Percentiles rank a stretch among this genome's conserved stretches.
These are phyloP conservation scores for Nitzschia sp. DNA, from an alignment of 108 stramenopile species.

Conservation along the genomic window DNA sequence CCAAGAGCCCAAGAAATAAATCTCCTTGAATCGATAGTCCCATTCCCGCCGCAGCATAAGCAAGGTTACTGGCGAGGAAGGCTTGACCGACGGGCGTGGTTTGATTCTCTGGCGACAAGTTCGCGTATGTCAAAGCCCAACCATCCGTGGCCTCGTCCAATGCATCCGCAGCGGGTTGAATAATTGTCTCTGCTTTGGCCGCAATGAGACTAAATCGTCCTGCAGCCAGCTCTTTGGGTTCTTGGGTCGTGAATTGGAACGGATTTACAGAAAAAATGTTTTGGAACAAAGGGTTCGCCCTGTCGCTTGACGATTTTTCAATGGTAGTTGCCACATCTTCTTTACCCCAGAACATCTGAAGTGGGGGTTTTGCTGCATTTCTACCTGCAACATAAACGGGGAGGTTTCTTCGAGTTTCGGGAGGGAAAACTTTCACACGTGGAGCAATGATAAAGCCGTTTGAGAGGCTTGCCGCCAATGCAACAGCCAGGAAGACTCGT, in stretches of 20 bases:
- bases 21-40: conserved; percentile 54
- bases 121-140: conserved; percentile 78
- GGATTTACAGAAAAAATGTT: background rate
- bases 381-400: background rate
- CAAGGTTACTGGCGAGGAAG: conserved; percentile 80
- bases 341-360: background rate
- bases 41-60: conserved; percentile 66
- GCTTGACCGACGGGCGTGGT: conserved; percentile 55
- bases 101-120: conserved; percentile 65
- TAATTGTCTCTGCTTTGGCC: background rate
- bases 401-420: background rate
- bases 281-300: background rate
- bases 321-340: background rate
- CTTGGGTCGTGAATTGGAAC: background rate
- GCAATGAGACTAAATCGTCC: background rate
- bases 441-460: background rate
- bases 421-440: background rate
- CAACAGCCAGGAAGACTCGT: background rate
- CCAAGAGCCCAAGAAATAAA: conserved; percentile 56
- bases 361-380: background rate
- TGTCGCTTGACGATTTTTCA: background rate
- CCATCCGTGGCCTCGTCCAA: conserved; percentile 68
- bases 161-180: conserved; percentile 47
- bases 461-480: background rate
- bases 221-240: background rate